Conservation (phyloP, 768 basidiomycete species). For the Tulasnella sp. region DNA sequence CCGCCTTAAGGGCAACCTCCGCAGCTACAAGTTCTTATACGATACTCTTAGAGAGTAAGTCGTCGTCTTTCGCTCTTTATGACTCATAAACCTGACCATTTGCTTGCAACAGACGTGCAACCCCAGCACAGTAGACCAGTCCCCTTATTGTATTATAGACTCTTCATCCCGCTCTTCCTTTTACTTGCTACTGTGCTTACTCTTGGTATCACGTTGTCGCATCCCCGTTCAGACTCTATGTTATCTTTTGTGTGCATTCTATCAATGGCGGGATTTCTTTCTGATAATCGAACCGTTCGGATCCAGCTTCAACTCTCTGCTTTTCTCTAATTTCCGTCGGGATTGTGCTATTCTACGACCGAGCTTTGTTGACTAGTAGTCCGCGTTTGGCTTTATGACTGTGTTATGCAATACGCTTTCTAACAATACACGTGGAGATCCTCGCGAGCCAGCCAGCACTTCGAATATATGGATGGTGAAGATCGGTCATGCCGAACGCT, state of each 20-base stretch:
- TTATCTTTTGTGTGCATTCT: constrained; percentile 1
- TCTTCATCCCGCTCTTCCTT: not conserved
- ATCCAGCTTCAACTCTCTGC: not conserved
- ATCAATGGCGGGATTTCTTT: constrained; percentile 1
- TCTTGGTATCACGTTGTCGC: constrained; percentile 3
- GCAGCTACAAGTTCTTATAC: constrained; percentile 90
- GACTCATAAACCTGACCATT: not conserved
- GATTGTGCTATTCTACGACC: not conserved
- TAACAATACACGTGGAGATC: constrained; percentile 2
- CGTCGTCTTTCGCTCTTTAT: not conserved
- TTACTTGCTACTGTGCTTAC: not conserved
- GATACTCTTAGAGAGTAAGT: constrained; percentile 82
- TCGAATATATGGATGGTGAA: not conserved
- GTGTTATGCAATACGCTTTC: not conserved
- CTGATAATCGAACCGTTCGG: not conserved
- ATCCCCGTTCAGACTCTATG: not conserved
- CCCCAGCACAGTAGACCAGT: not conserved
- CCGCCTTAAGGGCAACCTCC: constrained; percentile 83
- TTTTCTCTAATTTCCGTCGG: not conserved
- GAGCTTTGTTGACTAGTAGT: not conserved
- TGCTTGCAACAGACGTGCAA: not conserved
- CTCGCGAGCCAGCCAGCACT: not conserved
- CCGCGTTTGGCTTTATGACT: not conserved
- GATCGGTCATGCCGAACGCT: not conserved
- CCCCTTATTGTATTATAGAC: constrained; percentile 4